Base-by-base conservation (phyloP, 2,329 filamentous ascomycete genomes). In the Chaetomiaceae sp. region DNA sequence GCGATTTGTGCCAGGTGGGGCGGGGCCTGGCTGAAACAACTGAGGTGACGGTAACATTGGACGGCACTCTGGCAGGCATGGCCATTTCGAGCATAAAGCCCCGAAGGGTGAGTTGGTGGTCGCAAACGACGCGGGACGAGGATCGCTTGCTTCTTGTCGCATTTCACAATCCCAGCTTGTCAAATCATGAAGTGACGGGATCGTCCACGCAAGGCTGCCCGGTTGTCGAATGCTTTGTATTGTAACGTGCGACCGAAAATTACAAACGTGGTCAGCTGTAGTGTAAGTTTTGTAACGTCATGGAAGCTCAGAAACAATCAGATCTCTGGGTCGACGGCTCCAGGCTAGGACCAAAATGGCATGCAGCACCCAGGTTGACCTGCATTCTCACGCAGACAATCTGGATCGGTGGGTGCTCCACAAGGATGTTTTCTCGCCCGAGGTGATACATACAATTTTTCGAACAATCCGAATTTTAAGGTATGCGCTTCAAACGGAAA, bases 31-130 rank as follows among this genome's bases (percentile, higher is more conserved):
- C 44, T 47, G 44, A 47, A 47, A 47, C 44, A 40, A 33, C 12
- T 41, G 46, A 41, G 19, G 42, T 23, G 30, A 42, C 14, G 27
- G 46, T 48, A 25, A 42, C 38, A 48, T 48, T 41, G 46, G 20
- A 30, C 35, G 17, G 44, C 5, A 21, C 8, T 16, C 9, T 33
- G 17, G 17, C 17, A 20, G 16, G 17, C 37, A 20, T 40, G 44
- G n/a, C 38, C 37, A 33, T 30, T 13, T 21, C 37, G 25, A 40
- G 37, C 37, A 34, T 23, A 37, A 48, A 35, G 17, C 20, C 44
- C 44, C 44, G 44, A 41, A 48, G 14, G 46, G 12, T 14, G 39
- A 31, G 39, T 30, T 25, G n/a, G 16, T 14, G 30, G 46, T 48
- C 21, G 46, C 46, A 48, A 31, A 16, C 40, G n/a, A 20, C 19